phyloP scores from a whole-genome alignment of 208 protist genomes.

The Trypanosoma boissoni region DNA sequence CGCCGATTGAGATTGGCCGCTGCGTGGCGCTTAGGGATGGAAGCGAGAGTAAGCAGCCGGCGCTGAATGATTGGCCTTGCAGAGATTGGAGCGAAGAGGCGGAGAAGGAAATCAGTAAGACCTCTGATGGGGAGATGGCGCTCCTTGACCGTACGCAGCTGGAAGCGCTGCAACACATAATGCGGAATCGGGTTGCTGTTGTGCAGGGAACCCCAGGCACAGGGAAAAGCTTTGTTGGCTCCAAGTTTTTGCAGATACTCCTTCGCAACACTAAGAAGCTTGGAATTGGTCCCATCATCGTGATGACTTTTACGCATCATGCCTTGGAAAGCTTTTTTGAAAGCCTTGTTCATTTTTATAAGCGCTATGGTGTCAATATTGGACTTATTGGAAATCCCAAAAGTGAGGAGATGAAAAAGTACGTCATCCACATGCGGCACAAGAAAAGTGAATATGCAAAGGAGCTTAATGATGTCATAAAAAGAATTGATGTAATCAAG shows the following conservation, averaged over 20 bases:
- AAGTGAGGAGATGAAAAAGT: background rate
- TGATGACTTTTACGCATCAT: slow-evolving; percentile 38
- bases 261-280: slow-evolving; percentile 7
- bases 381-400: slow-evolving; percentile 1
- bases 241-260: slow-evolving; percentile 32
- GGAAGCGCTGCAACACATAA: slow-evolving; percentile 20
- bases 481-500: background rate
- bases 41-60: no score
- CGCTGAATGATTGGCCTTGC: no score
- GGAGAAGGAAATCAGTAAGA: no score
- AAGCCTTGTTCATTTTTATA: slow-evolving; percentile 4
- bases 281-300: slow-evolving; percentile 24
- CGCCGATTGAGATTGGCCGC: background rate
- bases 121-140: slow-evolving; percentile 1
- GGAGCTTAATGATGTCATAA: background rate
- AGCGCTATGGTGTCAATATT: background rate
- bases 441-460: background rate
- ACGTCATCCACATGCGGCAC: background rate
- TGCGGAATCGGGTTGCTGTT: slow-evolving; percentile 18
- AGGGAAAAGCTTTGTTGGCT: slow-evolving; percentile 44
- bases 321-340: slow-evolving; percentile 39
- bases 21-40: background rate
- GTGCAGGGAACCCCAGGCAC: slow-evolving; percentile 42
- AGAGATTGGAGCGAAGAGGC: no score
- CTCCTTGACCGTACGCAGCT: slow-evolving; percentile 22